Conservation (phyloP, 306 rosid species). For the Sphenostylis stenocarpa region DNA sequence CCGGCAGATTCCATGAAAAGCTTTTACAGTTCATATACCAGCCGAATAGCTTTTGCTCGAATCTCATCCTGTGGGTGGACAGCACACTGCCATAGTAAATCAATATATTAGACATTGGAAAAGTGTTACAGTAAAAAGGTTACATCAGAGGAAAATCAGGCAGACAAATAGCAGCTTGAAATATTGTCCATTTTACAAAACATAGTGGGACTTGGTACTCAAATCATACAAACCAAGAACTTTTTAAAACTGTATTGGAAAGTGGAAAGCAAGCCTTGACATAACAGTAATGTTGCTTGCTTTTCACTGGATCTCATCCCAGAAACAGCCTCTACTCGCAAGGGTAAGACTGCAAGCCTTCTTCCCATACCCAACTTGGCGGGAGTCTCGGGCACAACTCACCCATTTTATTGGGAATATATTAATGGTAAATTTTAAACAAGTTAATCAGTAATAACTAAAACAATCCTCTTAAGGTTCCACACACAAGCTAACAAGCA, state of each 20-base stretch:
- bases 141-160: neutral
- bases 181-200: slow-evolving; percentile 10
- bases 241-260: neutral
- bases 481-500: neutral
- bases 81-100: slow-evolving; percentile 75
- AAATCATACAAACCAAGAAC: neutral
- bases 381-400: neutral
- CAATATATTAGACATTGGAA: slow-evolving; percentile 29
- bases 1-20: slow-evolving; percentile 19
- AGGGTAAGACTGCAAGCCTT: neutral
- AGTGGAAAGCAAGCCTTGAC: neutral
- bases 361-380: neutral
- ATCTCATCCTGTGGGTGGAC: slow-evolving; percentile 90
- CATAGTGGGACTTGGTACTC: neutral
- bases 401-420: neutral
- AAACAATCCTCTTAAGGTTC: neutral
- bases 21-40: slow-evolving; percentile 63
- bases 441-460: neutral
- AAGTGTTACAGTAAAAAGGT: neutral
- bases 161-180: neutral
- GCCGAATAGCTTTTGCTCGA: slow-evolving; percentile 94
- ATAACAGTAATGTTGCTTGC: neutral
- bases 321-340: neutral
- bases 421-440: neutral
- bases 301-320: neutral